Percentiles rank a stretch among this genome's conserved stretches.
Conservation (phyloP, 2,329 filamentous ascomycete species). For the Ascochyta viciae-villosae region DNA sequence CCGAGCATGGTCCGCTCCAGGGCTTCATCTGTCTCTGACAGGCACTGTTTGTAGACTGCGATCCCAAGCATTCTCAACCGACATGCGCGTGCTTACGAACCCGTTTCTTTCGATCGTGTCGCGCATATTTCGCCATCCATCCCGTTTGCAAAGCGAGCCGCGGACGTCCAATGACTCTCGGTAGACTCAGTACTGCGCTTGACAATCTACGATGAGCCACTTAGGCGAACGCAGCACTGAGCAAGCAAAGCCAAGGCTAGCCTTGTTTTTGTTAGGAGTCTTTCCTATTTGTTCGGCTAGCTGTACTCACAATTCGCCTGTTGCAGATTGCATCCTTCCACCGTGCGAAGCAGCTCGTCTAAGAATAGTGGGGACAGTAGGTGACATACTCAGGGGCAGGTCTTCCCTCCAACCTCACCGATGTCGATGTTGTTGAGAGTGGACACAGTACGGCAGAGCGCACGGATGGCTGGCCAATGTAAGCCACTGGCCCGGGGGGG, state of each 20-base stretch:
- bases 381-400: slow-evolving; percentile 12
- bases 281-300: no score
- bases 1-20: slow-evolving; percentile 3
- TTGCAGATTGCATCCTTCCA: no score
- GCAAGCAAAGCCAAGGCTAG: no score
- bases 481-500: background rate
- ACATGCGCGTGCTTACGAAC: background rate
- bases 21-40: background rate
- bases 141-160: slow-evolving; percentile 1
- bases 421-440: slow-evolving; percentile 17
- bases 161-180: background rate
- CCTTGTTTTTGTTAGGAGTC: no score
- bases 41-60: background rate
- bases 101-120: background rate
- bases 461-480: slow-evolving; percentile 7
- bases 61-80: background rate
- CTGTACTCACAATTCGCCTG: no score
- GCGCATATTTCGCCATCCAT: background rate
- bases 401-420: background rate
- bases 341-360: no score
- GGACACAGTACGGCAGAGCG: slow-evolving; percentile 5
- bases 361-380: background rate
- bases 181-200: background rate
- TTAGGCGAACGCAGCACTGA: no score
- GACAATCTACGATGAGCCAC: no score